These are phyloP conservation scores for Carex scoparia DNA, from an alignment of 176 grass and related monocot genomes.

Conservation along the genomic window DNA sequence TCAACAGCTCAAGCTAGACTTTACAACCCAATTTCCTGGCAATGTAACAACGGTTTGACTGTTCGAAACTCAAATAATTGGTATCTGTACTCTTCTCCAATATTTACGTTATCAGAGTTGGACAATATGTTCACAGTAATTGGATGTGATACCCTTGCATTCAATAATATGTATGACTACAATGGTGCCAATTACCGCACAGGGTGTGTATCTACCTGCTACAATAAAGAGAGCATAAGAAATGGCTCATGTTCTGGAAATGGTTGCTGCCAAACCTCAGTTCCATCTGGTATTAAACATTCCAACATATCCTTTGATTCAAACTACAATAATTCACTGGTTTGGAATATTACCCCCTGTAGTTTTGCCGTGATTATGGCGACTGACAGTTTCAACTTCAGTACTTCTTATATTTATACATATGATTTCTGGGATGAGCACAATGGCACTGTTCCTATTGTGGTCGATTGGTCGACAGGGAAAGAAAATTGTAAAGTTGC, in stretches of 20 bases:
- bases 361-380: constrained; percentile 5
- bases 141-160: constrained; percentile 14
- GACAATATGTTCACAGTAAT: background rate
- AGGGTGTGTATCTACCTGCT: constrained; percentile 17
- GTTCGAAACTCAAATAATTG: too few species aligned
- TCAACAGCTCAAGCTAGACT: background rate
- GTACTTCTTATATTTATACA: background rate
- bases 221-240: background rate
- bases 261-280: constrained; percentile 7
- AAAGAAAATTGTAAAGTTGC: background rate
- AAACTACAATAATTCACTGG: background rate
- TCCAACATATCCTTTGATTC: background rate
- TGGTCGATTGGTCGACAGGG: background rate
- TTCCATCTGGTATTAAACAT: background rate
- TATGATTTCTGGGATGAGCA: background rate
- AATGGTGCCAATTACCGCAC: background rate
- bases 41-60: background rate
- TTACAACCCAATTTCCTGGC: background rate
- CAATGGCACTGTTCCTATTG: background rate
- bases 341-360: background rate
- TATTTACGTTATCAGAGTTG: background rate
- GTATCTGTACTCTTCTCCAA: background rate
- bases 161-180: background rate
- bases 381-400: constrained; percentile 1
- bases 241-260: constrained; percentile 3